phyloP scores from a whole-genome alignment of 257 asterid species.

The Nyctanthes arbortristis region DNA sequence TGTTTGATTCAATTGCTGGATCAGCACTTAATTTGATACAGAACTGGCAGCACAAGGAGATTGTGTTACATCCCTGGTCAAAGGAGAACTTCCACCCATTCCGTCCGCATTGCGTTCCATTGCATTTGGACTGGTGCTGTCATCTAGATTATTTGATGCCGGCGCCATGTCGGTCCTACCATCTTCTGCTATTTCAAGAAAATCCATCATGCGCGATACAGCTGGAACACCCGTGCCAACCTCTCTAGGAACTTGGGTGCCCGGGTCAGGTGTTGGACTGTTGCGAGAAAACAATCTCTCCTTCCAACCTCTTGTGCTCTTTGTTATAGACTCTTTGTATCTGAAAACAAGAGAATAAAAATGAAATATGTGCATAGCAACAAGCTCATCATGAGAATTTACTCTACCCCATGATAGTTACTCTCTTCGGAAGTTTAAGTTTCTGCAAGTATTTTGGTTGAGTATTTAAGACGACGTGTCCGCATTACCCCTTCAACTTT shows the following conservation, averaged over 20 bases:
- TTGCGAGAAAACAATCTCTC: constrained; percentile 85
- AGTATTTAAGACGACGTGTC: not conserved
- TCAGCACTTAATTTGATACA: constrained; percentile 40
- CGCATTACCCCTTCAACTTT: not conserved
- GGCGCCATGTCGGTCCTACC: constrained; percentile 37
- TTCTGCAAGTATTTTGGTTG: not conserved
- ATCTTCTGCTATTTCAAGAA: constrained; percentile 58
- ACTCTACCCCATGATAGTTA: not conserved
- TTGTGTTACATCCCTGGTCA: constrained; percentile 38
- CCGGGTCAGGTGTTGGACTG: constrained; percentile 41
- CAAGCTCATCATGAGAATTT: not conserved
- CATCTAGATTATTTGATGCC: constrained; percentile 36
- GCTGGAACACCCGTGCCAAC: constrained; percentile 38
- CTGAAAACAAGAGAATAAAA: constrained; percentile 36
- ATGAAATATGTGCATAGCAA: not conserved
- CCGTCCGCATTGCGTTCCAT: constrained; percentile 30
- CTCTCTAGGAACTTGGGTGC: constrained; percentile 51
- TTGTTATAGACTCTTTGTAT: constrained; percentile 80
- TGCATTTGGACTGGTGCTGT: constrained; percentile 26
- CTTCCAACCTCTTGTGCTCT: constrained; percentile 95
- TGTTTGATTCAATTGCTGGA: constrained; percentile 21
- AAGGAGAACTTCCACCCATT: constrained; percentile 31
- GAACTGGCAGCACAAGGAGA: constrained; percentile 56
- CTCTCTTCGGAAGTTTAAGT: not conserved
- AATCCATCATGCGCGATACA: constrained; percentile 62